Evolutionary conservation across 306 rosid genomes (phyloP).

Genomic region (Prunus persica): DNA sequence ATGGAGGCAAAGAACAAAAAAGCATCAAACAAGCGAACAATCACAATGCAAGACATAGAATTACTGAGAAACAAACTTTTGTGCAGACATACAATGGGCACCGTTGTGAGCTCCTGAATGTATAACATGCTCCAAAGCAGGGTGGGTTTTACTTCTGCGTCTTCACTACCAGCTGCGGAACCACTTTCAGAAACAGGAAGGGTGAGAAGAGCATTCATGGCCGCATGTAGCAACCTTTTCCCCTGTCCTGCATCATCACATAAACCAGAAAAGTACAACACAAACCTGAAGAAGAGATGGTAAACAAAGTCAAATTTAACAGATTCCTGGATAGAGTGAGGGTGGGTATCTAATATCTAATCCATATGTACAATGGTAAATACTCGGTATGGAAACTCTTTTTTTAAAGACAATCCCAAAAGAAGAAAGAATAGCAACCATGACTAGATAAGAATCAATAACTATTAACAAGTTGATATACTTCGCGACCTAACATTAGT

Average conservation of each 20-base stretch:
- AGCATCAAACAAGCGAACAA: neutral
- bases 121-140: slow-evolving; percentile 77
- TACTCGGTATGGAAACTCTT: neutral
- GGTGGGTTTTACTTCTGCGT: slow-evolving; percentile 43
- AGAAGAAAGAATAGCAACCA: neutral
- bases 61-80: neutral
- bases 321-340: slow-evolving; percentile 6
- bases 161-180: slow-evolving; percentile 42
- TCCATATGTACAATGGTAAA: neutral
- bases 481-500: neutral
- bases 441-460: neutral
- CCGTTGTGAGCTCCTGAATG: slow-evolving; percentile 67
- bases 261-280: slow-evolving; percentile 64
- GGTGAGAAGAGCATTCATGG: slow-evolving; percentile 56
- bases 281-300: slow-evolving; percentile 51
- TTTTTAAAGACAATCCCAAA: neutral
- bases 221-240: slow-evolving; percentile 52
- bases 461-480: neutral
- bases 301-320: slow-evolving; percentile 30
- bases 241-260: slow-evolving; percentile 72
- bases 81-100: slow-evolving; percentile 26
- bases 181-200: slow-evolving; percentile 46
- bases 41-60: neutral
- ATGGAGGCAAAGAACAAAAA: neutral
- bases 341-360: neutral